A percentile compares a stretch with the other conserved stretches of the same genome.
Evolutionary conservation across 352 stramenopile species (phyloP).

Genomic region (Peronosclerospora sorghi): DNA sequence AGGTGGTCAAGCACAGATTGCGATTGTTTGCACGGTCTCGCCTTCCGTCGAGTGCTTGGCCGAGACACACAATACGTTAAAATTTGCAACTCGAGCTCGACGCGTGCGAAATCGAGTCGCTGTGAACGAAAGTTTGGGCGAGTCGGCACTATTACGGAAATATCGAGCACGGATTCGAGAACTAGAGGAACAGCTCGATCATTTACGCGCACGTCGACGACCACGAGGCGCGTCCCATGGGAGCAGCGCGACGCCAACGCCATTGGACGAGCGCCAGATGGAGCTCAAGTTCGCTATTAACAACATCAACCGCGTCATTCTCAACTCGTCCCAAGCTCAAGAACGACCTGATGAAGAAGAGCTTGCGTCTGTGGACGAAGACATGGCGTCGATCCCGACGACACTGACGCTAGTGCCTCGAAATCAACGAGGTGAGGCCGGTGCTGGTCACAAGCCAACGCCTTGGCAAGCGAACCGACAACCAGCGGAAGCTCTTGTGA

Average conservation of each 20-base stretch:
- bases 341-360: slow-evolving; percentile 19
- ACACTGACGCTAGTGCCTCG: neutral
- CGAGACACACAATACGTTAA: slow-evolving; percentile 92
- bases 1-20: slow-evolving; percentile 91
- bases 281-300: slow-evolving; percentile 72
- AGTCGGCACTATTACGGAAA: slow-evolving; percentile 54
- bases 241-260: slow-evolving; percentile 14
- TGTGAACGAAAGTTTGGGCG: slow-evolving; percentile 80
- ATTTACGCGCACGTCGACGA: slow-evolving; percentile 36
- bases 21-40: slow-evolving; percentile 94
- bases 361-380: slow-evolving; percentile 22
- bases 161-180: slow-evolving; percentile 56
- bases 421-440: slow-evolving; percentile 5
- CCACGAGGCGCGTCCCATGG: slow-evolving; percentile 9
- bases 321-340: slow-evolving; percentile 45
- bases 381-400: slow-evolving; percentile 7
- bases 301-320: slow-evolving; percentile 71
- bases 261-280: slow-evolving; percentile 45
- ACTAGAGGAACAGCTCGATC: slow-evolving; percentile 52
- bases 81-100: slow-evolving; percentile 91
- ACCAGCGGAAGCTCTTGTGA: no score
- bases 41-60: slow-evolving; percentile 89
- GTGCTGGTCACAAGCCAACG: slow-evolving; percentile 6
- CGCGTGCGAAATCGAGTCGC: slow-evolving; percentile 86
- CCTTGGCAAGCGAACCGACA: slow-evolving; percentile 10